phyloP scores from a whole-genome alignment of 148 eudicot species.

The Spergularia marina region DNA sequence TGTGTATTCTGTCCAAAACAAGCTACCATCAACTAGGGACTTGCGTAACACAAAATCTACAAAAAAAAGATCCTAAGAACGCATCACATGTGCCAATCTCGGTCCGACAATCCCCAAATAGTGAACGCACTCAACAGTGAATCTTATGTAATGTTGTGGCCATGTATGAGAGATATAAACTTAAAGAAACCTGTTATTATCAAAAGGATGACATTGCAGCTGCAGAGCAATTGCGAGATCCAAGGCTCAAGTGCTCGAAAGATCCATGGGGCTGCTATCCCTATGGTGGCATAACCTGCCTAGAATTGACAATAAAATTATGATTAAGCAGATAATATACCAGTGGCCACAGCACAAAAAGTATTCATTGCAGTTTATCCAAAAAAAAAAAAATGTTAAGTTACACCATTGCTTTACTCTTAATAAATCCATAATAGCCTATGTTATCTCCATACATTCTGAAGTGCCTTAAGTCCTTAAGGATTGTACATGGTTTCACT shows the following conservation, averaged over 20 bases:
- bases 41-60: not conserved
- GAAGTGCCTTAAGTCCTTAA: not conserved
- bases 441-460: not conserved
- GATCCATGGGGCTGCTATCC: conserved; percentile 79
- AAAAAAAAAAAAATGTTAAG: not conserved
- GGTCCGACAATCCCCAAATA: not conserved
- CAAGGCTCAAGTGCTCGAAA: conserved; percentile 52
- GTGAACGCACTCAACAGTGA: conserved; percentile 10
- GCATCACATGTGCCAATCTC: not conserved
- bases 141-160: not conserved
- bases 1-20: not conserved
- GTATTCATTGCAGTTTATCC: not conserved
- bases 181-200: conserved; percentile 65
- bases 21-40: not conserved
- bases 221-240: conserved; percentile 67
- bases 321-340: not conserved
- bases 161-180: conserved; percentile 8
- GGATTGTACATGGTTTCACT: not conserved
- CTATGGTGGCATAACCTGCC: conserved; percentile 90
- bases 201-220: conserved; percentile 72
- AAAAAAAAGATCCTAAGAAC: not conserved
- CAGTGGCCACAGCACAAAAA: not conserved
- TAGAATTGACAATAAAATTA: conserved; percentile 37
- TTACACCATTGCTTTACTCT: not conserved
- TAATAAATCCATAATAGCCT: not conserved